Conservation (phyloP, 805 yeast species). For the Saturnispora sekii region DNA sequence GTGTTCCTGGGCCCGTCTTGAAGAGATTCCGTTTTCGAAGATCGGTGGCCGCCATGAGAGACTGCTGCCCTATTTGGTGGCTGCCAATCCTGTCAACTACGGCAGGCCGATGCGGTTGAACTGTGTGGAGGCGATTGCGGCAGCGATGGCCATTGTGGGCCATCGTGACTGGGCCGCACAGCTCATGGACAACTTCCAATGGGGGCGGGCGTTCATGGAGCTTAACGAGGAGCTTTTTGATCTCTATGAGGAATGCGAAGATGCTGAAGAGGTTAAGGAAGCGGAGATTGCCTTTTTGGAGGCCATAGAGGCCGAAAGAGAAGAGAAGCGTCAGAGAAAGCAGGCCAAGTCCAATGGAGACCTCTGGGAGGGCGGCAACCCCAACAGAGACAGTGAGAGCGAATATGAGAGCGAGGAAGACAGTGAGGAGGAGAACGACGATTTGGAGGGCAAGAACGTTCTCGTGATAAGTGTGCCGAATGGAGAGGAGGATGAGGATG, state of each 20-base stretch:
- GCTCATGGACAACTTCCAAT: slow-evolving; percentile 70
- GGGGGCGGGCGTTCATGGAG: slow-evolving; percentile 86
- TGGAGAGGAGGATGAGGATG: slow-evolving; percentile 6
- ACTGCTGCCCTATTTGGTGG: slow-evolving; percentile 81
- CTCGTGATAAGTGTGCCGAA: slow-evolving; percentile 12
- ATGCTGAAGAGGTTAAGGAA: slow-evolving; percentile 55
- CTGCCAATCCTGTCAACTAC: slow-evolving; percentile 95
- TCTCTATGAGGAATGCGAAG: slow-evolving; percentile 71
- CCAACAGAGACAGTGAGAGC: slow-evolving; percentile 37
- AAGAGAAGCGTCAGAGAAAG: slow-evolving; percentile 43
- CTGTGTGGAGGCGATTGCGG: slow-evolving; percentile 96
- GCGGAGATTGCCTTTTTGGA: slow-evolving; percentile 74
- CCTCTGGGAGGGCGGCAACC: slow-evolving; percentile 72
- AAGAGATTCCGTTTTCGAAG: slow-evolving; percentile 87
- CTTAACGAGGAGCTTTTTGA: slow-evolving; percentile 72
- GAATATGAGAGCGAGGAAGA: slow-evolving; percentile 18
- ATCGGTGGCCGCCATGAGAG: slow-evolving; percentile 90
- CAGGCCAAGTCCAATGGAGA: slow-evolving; percentile 39
- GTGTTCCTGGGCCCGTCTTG: slow-evolving; percentile 97
- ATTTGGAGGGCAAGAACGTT: slow-evolving; percentile 7
- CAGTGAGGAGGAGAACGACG: slow-evolving; percentile 14
- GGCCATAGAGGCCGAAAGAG: slow-evolving; percentile 54
- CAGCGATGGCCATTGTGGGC: slow-evolving; percentile 92
- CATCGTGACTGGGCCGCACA: slow-evolving; percentile 80
- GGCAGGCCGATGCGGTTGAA: slow-evolving; percentile 94